Evolutionary conservation across 192 early-diverging fungal genomes (phyloP).

Genomic region (Entomortierella lignicola): DNA sequence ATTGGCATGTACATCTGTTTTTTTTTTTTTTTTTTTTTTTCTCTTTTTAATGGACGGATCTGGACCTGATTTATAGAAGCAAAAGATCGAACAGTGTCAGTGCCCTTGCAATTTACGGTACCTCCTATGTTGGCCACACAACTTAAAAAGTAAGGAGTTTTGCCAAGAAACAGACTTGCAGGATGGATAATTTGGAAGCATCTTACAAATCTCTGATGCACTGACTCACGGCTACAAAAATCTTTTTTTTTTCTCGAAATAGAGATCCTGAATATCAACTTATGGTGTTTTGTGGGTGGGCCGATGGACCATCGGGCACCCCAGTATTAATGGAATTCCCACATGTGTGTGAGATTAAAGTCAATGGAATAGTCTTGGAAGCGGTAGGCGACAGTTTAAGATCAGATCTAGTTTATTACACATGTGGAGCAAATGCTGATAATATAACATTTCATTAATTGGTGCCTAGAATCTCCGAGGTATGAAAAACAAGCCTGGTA

Average conservation of each 20-base stretch:
- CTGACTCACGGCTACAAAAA: not conserved
- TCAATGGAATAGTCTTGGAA: constrained; percentile 54
- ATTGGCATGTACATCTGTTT: too few species aligned
- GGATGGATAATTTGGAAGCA: too few species aligned
- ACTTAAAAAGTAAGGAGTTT: constrained; percentile 32
- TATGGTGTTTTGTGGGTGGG: constrained; percentile 56
- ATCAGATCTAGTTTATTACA: not conserved
- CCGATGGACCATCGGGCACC: constrained; percentile 12
- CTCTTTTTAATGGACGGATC: not conserved
- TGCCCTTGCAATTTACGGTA: constrained; percentile 8
- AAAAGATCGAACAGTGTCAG: constrained; percentile 45
- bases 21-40: not conserved
- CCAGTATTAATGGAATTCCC: constrained; percentile 60
- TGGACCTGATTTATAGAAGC: constrained; percentile 25
- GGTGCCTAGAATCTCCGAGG: constrained; percentile 59
- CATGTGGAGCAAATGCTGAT: not conserved
- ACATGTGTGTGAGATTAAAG: constrained; percentile 58
- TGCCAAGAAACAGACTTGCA: not conserved
- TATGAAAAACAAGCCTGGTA: constrained; percentile 66
- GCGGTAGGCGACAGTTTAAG: constrained; percentile 40
- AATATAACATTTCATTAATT: not conserved
- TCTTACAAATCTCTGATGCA: not conserved
- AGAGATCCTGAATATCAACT: constrained; percentile 50
- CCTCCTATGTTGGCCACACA: constrained; percentile 36
- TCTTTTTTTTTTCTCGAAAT: not conserved